Evolutionary conservation across 257 asterid species (phyloP).

Genomic region (Plectranthus barbatus): DNA sequence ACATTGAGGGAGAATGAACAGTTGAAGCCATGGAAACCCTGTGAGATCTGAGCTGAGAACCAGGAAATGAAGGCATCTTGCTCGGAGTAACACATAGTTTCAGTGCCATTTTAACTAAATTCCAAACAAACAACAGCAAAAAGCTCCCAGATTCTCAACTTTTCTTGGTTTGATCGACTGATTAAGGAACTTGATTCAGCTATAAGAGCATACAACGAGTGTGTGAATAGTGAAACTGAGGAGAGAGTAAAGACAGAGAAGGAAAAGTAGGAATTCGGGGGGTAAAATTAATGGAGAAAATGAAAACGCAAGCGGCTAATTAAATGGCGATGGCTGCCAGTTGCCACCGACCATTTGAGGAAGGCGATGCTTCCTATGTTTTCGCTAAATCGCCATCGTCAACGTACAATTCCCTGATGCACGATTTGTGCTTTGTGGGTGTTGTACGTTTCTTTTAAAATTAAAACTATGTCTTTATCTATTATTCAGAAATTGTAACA

Average conservation of each 20-base stretch:
- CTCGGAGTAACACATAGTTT: conserved; percentile 23
- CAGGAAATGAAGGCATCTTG: conserved; percentile 28
- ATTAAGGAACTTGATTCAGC: neutral
- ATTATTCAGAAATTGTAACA: too few relatives aligned
- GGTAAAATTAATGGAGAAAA: neutral
- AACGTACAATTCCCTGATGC: conserved; percentile 14
- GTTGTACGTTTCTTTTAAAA: neutral
- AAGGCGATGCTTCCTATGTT: conserved; percentile 35
- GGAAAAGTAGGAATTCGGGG: neutral
- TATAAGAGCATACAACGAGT: neutral
- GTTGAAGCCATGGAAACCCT: conserved; percentile 44
- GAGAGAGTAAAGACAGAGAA: neutral
- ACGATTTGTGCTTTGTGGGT: neutral
- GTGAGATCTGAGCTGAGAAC: conserved; percentile 38
- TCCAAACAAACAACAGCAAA: neutral
- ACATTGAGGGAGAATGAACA: conserved; percentile 34
- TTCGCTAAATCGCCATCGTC: conserved; percentile 1
- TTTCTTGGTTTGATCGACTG: neutral
- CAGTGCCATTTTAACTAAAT: conserved; percentile 30
- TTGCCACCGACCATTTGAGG: conserved; percentile 12
- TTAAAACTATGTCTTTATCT: neutral
- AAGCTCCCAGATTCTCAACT: neutral
- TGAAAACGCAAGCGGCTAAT: neutral
- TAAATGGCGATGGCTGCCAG: conserved; percentile 17
- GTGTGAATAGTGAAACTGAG: neutral